These are phyloP conservation scores for Pythium volutum DNA, from an alignment of 352 stramenopile species.

Conservation along the genomic window DNA sequence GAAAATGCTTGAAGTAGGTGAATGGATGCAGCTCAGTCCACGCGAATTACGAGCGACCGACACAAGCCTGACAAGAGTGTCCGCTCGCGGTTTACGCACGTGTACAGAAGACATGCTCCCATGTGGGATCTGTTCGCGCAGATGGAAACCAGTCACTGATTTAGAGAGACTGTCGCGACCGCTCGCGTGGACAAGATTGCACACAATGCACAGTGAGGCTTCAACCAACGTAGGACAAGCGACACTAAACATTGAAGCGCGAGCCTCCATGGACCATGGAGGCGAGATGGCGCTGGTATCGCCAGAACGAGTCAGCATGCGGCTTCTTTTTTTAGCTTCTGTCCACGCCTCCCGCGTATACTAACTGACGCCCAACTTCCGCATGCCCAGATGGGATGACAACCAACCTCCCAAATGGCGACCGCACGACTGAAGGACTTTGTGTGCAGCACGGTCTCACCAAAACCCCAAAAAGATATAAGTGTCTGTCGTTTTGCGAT, in stretches of 20 bases:
- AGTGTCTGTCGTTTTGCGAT: neutral
- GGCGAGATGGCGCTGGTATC: neutral
- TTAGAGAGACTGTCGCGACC: constrained; percentile 1
- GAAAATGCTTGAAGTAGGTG: neutral
- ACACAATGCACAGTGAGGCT: neutral
- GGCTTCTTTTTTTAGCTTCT: no score
- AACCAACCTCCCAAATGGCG: neutral
- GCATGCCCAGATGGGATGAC: neutral
- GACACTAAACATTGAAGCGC: neutral
- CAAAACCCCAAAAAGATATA: no score
- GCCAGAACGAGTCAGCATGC: neutral
- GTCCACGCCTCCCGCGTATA: neutral
- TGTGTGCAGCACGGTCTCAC: no score
- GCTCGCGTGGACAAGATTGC: neutral
- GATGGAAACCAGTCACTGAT: neutral
- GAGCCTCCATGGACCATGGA: neutral
- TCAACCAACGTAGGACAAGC: neutral
- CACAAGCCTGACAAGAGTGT: neutral
- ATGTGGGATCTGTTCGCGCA: neutral
- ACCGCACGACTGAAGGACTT: neutral
- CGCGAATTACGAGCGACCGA: neutral
- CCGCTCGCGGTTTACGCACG: neutral
- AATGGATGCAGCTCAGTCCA: neutral
- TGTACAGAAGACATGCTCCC: neutral
- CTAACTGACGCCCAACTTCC: neutral